Percentiles rank a stretch among this genome's conserved stretches.
These are phyloP conservation scores for Blastobotrys elegans DNA, from an alignment of 1,139 yeast genomes.

Conservation along the genomic window DNA sequence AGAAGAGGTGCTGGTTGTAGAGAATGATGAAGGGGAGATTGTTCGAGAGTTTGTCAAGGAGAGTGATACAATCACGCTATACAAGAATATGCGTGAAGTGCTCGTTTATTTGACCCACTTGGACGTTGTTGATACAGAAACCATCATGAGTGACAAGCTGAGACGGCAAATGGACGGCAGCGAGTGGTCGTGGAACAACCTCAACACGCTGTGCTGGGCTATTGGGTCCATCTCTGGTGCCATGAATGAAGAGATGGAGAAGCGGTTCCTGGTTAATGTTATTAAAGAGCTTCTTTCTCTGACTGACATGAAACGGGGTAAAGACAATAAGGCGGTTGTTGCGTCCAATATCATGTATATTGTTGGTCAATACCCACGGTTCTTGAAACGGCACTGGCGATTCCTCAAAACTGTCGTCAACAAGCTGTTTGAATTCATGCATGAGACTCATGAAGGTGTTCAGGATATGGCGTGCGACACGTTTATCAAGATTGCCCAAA, in stretches of 20 bases:
- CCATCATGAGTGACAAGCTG: slow-evolving; percentile 86
- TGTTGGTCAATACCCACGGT: slow-evolving; percentile 98
- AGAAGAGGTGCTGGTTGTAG: slow-evolving; percentile 93
- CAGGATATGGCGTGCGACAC: slow-evolving; percentile 99
- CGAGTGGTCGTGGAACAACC: slow-evolving; percentile 99
- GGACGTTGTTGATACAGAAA: slow-evolving; percentile 90
- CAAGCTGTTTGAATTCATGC: slow-evolving; percentile 96
- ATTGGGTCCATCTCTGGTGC: slow-evolving; percentile 98
- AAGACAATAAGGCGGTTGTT: slow-evolving; percentile 96
- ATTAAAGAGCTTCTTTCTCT: slow-evolving; percentile 85
- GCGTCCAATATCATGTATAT: slow-evolving; percentile 99
- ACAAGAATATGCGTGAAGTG: slow-evolving; percentile 93
- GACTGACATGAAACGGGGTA: slow-evolving; percentile 95
- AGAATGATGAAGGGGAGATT: slow-evolving; percentile 98
- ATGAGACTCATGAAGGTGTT: slow-evolving; percentile 98
- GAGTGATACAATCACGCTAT: slow-evolving; percentile 91
- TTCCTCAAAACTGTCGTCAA: slow-evolving; percentile 92
- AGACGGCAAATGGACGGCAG: slow-evolving; percentile 90
- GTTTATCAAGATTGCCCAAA: slow-evolving; percentile 87
- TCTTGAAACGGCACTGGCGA: slow-evolving; percentile 96
- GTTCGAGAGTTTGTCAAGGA: slow-evolving; percentile 97
- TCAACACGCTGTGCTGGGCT: slow-evolving; percentile 98
- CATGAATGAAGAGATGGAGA: slow-evolving; percentile 97
- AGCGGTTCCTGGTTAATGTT: slow-evolving; percentile 84
- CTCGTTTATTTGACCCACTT: slow-evolving; percentile 91